These are phyloP conservation scores for Filobasidium wieringae DNA, from an alignment of 768 basidiomycete genomes.

Conservation along the genomic window DNA sequence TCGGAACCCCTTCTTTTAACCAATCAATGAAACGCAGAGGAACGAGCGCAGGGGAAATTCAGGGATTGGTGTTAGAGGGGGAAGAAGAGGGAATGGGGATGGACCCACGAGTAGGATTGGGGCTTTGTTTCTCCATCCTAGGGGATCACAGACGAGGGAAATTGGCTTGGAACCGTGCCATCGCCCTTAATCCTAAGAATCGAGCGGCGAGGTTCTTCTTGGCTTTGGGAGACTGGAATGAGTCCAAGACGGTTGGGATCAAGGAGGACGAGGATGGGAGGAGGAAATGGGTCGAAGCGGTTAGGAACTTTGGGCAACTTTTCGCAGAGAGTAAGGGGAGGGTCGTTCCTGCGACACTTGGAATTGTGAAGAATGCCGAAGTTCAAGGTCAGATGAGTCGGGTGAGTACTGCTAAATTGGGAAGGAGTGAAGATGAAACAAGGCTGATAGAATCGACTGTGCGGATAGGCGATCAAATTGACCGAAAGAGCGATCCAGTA, in stretches of 20 bases:
- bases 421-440: constrained; percentile 18
- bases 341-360: constrained; percentile 69
- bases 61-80: background rate
- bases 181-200: constrained; percentile 71
- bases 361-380: constrained; percentile 60
- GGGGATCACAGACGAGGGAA: constrained; percentile 70
- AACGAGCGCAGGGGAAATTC: background rate
- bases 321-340: constrained; percentile 51
- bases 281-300: constrained; percentile 45
- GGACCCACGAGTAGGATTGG: constrained; percentile 91
- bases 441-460: constrained; percentile 19
- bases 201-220: constrained; percentile 72
- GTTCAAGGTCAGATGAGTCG: constrained; percentile 40
- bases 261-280: constrained; percentile 30
- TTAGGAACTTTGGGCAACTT: constrained; percentile 52
- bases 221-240: constrained; percentile 74
- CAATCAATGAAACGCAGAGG: too few species aligned
- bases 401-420: constrained; percentile 20
- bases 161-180: constrained; percentile 77
- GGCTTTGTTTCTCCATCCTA: constrained; percentile 83
- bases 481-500: constrained; percentile 90
- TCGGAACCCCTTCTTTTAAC: constrained; percentile 36
- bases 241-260: constrained; percentile 64
- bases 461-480: constrained; percentile 65
- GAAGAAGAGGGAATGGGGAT: constrained; percentile 40